Conservation (phyloP, 139 green algal species). For the Auxenochlorella pyrenoidosa region DNA sequence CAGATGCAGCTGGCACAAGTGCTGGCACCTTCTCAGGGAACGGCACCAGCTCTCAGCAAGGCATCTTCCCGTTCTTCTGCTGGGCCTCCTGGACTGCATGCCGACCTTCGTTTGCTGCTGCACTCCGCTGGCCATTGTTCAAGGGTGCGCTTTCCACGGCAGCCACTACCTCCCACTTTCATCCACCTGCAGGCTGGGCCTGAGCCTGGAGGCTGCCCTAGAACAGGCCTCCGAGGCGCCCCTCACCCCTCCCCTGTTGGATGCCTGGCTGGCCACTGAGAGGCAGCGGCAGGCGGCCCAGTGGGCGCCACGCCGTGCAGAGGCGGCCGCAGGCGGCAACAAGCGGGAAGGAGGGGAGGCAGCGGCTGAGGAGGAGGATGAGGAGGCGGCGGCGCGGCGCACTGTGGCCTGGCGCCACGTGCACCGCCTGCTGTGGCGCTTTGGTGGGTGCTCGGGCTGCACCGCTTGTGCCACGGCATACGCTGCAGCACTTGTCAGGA, state of each 20-base stretch:
- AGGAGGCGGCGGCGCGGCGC: conserved; percentile 8
- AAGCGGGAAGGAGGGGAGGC: neutral
- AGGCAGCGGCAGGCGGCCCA: conserved; percentile 15
- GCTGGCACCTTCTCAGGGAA: no score
- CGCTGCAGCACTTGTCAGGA: neutral
- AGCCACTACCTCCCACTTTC: neutral
- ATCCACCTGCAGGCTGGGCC: conserved; percentile 52
- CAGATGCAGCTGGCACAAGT: no score
- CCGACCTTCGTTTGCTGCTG: no score
- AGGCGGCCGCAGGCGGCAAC: neutral
- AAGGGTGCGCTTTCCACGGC: no score
- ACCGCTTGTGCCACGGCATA: no score
- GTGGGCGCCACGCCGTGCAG: conserved; percentile 33
- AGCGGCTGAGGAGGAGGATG: conserved; percentile 21
- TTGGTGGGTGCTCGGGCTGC: conserved; percentile 33
- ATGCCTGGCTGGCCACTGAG: conserved; percentile 39
- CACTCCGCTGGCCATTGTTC: no score
- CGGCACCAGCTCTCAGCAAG: no score
- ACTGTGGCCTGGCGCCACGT: conserved; percentile 27
- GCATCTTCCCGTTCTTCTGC: neutral
- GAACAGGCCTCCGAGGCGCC: conserved; percentile 28
- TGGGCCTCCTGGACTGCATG: no score
- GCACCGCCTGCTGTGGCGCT: conserved; percentile 13
- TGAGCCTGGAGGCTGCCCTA: conserved; percentile 72
- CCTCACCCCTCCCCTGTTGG: conserved; percentile 48